Base-by-base conservation (phyloP, 148 eudicot species). In the Silene uniflora region DNA sequence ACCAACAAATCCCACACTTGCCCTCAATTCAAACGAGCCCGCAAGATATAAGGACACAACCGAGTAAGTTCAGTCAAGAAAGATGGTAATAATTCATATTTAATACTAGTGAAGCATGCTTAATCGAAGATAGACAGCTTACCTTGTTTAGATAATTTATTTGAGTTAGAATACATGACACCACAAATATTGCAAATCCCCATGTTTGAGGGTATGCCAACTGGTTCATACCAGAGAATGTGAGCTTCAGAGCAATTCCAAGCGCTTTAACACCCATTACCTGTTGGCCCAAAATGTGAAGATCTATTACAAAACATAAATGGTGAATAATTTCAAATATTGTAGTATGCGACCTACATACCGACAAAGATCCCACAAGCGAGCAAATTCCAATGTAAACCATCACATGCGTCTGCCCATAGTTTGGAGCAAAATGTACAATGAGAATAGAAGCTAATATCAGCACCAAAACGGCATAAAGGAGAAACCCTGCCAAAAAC, bases 201-300 rank as follows among this genome's bases (percentile, higher is more conserved):
- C 95, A 90, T 65, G 95, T 90, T 78, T 90, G 95, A 8, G 95
- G 90, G 79, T 90, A 90, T 78, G 61, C 83, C 62, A 90, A 79
- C 79, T 90, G 95, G 76, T 90, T 90, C 64, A 73, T 83, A 69
- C 95, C 95, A 23, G 91, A 88, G 72, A 90, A 85, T 42, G 91
- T 90, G 76, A 90, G 74, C 86, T 90, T 90, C 80, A 90, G 66
- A 67, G 92, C 89, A 78, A 88, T 90, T 80, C 95, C 95, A 71
- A 90, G 85, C 46, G 91, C 95, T 81, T 88, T 90, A 42, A 84
- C 92, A 71, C 95, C 90, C 95, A 90, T 90, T 54, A 90, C 95
- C 95, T 88, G 83, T 73, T 84, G 79, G 55, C 73, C 77, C 19
- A 76, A 69, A 58, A 79, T 18, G 7, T 16, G 56, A 19, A 17